Evolutionary conservation across 108 stramenopile species (phyloP).

Genomic region (Asterionellopsis glacialis): DNA sequence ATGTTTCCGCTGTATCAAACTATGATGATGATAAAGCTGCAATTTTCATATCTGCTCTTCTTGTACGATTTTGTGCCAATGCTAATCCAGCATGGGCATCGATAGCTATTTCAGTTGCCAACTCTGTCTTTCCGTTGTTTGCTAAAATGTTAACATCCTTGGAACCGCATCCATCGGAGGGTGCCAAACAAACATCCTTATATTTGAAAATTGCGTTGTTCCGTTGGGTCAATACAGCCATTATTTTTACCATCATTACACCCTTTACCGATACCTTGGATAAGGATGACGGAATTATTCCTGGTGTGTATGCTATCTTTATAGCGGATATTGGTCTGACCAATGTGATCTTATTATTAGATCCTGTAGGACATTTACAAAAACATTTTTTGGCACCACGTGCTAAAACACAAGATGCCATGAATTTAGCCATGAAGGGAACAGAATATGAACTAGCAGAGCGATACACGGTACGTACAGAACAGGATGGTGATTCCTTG

Average conservation of each 20-base stretch:
- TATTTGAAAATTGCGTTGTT: slow-evolving; percentile 74
- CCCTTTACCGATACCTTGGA: slow-evolving; percentile 57
- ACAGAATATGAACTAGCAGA: slow-evolving; percentile 70
- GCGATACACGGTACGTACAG: slow-evolving; percentile 38
- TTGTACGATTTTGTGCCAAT: slow-evolving; percentile 11
- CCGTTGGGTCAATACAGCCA: slow-evolving; percentile 76
- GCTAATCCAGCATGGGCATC: slow-evolving; percentile 25
- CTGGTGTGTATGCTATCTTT: slow-evolving; percentile 36
- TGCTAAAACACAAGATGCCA: slow-evolving; percentile 69
- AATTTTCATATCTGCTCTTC: slow-evolving; percentile 4
- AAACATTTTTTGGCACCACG: slow-evolving; percentile 76
- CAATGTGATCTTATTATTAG: slow-evolving; percentile 50
- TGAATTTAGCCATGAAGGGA: slow-evolving; percentile 79
- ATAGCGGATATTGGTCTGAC: slow-evolving; percentile 75
- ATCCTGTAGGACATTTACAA: slow-evolving; percentile 53
- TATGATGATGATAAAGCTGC: no score
- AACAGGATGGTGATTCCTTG: no score
- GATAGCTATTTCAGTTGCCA: slow-evolving; percentile 61
- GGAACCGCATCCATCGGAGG: slow-evolving; percentile 73
- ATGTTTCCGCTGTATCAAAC: no score
- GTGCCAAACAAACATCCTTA: slow-evolving; percentile 57
- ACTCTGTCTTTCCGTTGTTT: slow-evolving; percentile 68
- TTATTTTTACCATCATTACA: slow-evolving; percentile 77
- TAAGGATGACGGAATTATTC: slow-evolving; percentile 20
- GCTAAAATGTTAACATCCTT: slow-evolving; percentile 60